phyloP scores from a whole-genome alignment of 2,329 filamentous ascomycete genomes.

The Xylaria sp. region DNA sequence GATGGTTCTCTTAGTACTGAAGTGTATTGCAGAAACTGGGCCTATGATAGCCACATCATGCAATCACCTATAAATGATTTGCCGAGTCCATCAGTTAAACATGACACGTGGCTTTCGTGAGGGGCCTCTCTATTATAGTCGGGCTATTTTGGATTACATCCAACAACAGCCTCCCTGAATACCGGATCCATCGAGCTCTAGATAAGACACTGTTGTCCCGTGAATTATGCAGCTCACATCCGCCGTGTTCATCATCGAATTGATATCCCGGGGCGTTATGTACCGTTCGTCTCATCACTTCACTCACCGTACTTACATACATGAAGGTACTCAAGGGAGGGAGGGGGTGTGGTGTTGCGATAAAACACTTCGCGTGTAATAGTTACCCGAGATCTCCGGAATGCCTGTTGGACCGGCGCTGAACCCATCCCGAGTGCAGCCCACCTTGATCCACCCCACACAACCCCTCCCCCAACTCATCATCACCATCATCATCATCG shows the following conservation, averaged over 20 bases:
- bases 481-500: not conserved
- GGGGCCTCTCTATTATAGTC: too few species aligned
- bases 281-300: not conserved
- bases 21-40: too few species aligned
- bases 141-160: too few species aligned
- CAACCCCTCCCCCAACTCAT: too few species aligned
- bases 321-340: too few species aligned
- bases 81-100: too few species aligned
- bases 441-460: not conserved
- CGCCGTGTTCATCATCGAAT: not conserved
- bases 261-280: not conserved
- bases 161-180: too few species aligned
- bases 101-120: too few species aligned
- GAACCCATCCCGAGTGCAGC: not conserved
- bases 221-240: not conserved
- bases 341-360: not conserved
- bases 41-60: too few species aligned
- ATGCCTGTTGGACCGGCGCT: not conserved
- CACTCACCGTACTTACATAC: not conserved
- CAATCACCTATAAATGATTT: too few species aligned
- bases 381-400: not conserved
- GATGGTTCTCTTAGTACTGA: too few species aligned
- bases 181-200: too few species aligned
- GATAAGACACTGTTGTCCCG: not conserved
- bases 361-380: not conserved